Conservation (phyloP, 2,329 filamentous ascomycete species). For the Alternaria longipes region DNA sequence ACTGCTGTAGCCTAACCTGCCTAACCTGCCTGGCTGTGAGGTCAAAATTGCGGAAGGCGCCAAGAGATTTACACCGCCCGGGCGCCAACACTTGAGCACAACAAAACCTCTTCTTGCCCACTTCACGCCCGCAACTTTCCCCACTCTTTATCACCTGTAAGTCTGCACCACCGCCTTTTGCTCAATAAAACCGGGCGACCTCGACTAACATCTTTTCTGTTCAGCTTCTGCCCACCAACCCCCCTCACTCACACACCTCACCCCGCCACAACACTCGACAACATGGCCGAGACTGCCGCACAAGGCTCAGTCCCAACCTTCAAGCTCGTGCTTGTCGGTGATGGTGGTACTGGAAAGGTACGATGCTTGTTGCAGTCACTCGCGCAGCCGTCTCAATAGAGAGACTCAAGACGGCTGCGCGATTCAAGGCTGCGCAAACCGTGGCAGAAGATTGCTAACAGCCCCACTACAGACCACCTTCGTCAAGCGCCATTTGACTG, state of each 20-base stretch:
- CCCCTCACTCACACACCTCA: constrained; percentile 23
- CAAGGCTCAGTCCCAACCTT: constrained; percentile 74
- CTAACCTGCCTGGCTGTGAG: constrained; percentile 17
- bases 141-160: constrained; percentile 40
- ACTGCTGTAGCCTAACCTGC: constrained; percentile 6
- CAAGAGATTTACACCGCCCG: constrained; percentile 39
- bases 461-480: constrained; percentile 83
- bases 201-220: constrained; percentile 25
- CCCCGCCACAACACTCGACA: constrained; percentile 47
- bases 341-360: constrained; percentile 99
- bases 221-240: constrained; percentile 40
- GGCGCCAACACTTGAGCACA: constrained; percentile 43
- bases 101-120: constrained; percentile 49
- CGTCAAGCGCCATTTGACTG: constrained; percentile 99
- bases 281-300: constrained; percentile 67
- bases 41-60: constrained; percentile 28
- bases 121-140: constrained; percentile 36
- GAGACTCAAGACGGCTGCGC: constrained; percentile 2
- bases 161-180: constrained; percentile 27
- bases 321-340: constrained; percentile 99
- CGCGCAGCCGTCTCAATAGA: neutral
- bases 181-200: constrained; percentile 22
- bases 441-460: constrained; percentile 34
- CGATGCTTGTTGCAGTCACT: constrained; percentile 44
- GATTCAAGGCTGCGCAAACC: neutral